A percentile compares a stretch with the other conserved stretches of the same genome.
Evolutionary conservation across 2,329 filamentous ascomycete species (phyloP).

Genomic region (Diaporthe ilicicola): DNA sequence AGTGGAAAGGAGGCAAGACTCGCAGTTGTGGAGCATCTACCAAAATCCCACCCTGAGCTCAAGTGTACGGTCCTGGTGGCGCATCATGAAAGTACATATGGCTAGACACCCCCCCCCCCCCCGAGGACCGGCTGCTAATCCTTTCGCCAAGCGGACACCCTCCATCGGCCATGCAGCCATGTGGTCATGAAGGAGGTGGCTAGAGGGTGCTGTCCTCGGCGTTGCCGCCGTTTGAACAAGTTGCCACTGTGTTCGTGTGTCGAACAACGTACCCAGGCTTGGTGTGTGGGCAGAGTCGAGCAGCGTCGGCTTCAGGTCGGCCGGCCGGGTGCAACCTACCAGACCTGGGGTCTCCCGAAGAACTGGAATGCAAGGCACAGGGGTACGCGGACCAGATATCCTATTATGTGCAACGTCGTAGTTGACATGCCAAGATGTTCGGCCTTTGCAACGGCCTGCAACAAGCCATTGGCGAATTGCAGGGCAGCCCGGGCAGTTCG

Average conservation of each 20-base stretch:
- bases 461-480: conserved; percentile 13
- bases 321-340: conserved; percentile 11
- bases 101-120: too few relatives aligned
- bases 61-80: not conserved
- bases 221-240: not conserved
- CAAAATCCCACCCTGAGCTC: not conserved
- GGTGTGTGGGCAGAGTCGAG: not conserved
- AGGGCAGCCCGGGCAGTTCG: not conserved
- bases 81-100: not conserved
- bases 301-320: not conserved
- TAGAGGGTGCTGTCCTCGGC: not conserved
- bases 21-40: conserved; percentile 4
- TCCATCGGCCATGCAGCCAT: not conserved
- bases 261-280: not conserved
- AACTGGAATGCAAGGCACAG: conserved; percentile 17
- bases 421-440: conserved; percentile 16
- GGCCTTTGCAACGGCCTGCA: conserved; percentile 1
- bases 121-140: conserved; percentile 5
- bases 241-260: not conserved
- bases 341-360: conserved; percentile 15
- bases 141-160: conserved; percentile 6
- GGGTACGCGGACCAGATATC: conserved; percentile 18
- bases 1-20: conserved; percentile 7
- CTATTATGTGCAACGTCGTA: conserved; percentile 17
- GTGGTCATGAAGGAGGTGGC: not conserved